Conservation (phyloP, 1,139 yeast species). For the Hyphopichia buzzinii region DNA sequence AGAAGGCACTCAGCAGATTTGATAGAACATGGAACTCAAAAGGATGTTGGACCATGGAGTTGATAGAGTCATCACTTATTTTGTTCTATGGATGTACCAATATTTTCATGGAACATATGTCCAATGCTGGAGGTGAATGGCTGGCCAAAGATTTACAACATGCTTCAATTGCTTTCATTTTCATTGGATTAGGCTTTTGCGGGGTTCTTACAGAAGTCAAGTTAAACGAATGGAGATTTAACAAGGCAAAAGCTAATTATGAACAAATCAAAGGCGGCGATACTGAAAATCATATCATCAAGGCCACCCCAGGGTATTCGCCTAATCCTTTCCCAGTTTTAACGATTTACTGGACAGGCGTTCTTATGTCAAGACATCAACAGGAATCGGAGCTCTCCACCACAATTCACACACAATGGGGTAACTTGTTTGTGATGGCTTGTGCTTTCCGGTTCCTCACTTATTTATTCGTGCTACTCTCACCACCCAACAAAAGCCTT, state of each 20-base stretch:
- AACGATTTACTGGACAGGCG: slow-evolving; percentile 94
- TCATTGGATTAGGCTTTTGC: slow-evolving; percentile 87
- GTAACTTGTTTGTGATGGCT: slow-evolving; percentile 71
- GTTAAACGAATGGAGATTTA: slow-evolving; percentile 47
- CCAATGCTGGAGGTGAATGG: slow-evolving; percentile 77
- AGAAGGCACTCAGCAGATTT: slow-evolving; percentile 3
- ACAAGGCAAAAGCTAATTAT: slow-evolving; percentile 31
- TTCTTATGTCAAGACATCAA: slow-evolving; percentile 91
- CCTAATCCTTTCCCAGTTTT: slow-evolving; percentile 93
- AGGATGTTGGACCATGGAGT: slow-evolving; percentile 78
- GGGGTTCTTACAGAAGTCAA: slow-evolving; percentile 77
- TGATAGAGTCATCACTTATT: slow-evolving; percentile 73
- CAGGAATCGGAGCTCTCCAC: slow-evolving; percentile 82
- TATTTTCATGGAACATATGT: slow-evolving; percentile 82
- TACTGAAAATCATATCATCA: slow-evolving; percentile 14
- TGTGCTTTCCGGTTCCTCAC: slow-evolving; percentile 74
- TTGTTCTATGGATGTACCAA: slow-evolving; percentile 87
- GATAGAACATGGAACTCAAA: slow-evolving; percentile 38
- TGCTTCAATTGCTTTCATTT: slow-evolving; percentile 92
- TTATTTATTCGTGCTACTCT: slow-evolving; percentile 54
- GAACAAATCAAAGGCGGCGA: slow-evolving; percentile 7
- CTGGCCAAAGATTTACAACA: slow-evolving; percentile 92
- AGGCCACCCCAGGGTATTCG: slow-evolving; percentile 69
- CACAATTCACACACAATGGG: slow-evolving; percentile 88
- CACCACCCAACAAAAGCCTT: slow-evolving; percentile 38